Conservation (phyloP, 1,284 basidiomycete species). For the Mrakiaceae sp. region DNA sequence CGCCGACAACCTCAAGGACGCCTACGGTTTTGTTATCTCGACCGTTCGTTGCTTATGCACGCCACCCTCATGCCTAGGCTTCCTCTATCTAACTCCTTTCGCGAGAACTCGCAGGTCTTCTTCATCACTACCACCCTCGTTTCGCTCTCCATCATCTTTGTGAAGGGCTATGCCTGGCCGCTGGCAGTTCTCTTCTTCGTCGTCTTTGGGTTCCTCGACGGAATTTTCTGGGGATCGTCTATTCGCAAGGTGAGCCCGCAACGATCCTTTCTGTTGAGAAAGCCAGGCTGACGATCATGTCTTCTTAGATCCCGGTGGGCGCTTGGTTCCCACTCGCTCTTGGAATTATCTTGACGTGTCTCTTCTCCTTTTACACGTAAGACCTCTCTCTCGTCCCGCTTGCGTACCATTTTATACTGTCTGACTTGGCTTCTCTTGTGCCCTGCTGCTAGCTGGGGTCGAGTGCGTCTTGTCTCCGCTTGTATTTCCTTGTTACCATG, state of each 20-base stretch:
- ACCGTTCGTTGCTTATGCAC: background rate
- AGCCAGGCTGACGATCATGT: background rate
- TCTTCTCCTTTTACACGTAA: background rate
- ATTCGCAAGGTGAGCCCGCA: constrained; percentile 23
- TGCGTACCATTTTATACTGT: no score
- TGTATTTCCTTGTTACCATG: no score
- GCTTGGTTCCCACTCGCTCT: constrained; percentile 54
- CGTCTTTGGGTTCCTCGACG: constrained; percentile 52
- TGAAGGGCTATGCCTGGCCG: constrained; percentile 43
- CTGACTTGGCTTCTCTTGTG: background rate
- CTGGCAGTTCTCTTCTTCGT: constrained; percentile 44
- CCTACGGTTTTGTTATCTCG: constrained; percentile 35
- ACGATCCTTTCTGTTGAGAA: background rate
- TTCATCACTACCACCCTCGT: constrained; percentile 48
- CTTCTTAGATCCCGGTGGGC: constrained; percentile 43
- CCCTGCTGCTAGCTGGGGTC: background rate
- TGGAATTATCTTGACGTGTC: constrained; percentile 27
- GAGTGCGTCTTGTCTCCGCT: background rate
- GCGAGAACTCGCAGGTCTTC: constrained; percentile 44
- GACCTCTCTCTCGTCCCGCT: no score
- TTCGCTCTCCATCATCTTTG: constrained; percentile 46
- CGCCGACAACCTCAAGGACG: constrained; percentile 43
- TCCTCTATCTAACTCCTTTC: constrained; percentile 40
- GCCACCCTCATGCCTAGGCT: constrained; percentile 25
- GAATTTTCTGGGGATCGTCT: constrained; percentile 50